Conservation (phyloP, 306 rosid species). For the Echinosophora koreensis region DNA sequence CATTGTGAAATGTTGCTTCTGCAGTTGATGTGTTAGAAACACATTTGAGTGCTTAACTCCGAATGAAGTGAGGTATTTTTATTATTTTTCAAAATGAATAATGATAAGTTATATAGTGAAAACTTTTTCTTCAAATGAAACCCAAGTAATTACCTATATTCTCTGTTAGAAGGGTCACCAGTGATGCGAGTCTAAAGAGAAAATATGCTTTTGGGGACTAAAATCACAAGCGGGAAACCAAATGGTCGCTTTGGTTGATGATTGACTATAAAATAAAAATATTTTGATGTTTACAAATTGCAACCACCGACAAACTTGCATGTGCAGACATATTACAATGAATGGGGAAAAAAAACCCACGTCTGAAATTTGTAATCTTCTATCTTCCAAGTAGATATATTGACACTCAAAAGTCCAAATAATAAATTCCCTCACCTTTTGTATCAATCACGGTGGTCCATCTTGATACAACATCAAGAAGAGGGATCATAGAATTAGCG, state of each 20-base stretch:
- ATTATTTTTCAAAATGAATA: too few relatives aligned
- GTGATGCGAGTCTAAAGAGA: neutral
- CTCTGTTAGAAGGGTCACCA: neutral
- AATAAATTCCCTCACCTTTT: constrained; percentile 30
- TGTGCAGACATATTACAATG: constrained; percentile 37
- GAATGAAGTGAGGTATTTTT: too few relatives aligned
- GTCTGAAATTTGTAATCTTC: constrained; percentile 24
- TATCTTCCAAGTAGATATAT: constrained; percentile 22
- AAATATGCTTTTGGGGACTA: neutral
- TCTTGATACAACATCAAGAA: too few relatives aligned
- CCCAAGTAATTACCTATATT: neutral
- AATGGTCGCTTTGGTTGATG: constrained; percentile 5
- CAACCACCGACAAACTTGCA: constrained; percentile 14
- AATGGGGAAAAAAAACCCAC: too few relatives aligned
- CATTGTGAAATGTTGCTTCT: too few relatives aligned
- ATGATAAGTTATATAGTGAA: neutral
- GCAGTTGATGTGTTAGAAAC: too few relatives aligned
- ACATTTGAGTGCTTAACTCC: too few relatives aligned
- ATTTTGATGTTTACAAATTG: constrained; percentile 27
- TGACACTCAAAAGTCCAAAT: constrained; percentile 30
- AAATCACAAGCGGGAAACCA: too few relatives aligned
- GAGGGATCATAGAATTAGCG: too few relatives aligned
- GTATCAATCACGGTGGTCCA: constrained; percentile 2
- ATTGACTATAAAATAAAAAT: neutral
- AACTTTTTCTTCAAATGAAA: too few relatives aligned